Base-by-base conservation (phyloP, 2,329 filamentous ascomycete genomes). In the Trichoderma hamatum region DNA sequence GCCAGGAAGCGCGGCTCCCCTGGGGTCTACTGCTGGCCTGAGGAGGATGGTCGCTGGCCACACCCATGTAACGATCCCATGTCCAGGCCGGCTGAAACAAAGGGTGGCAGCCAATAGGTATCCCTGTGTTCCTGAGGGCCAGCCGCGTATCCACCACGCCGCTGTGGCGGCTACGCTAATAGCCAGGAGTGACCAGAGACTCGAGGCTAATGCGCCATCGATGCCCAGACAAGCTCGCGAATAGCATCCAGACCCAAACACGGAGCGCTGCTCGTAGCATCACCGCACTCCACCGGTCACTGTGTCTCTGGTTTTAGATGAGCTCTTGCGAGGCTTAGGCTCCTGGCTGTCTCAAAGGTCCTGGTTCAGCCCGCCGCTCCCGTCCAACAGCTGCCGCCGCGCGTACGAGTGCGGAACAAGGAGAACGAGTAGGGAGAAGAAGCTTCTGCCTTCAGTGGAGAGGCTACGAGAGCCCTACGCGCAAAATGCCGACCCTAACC, bases 341-440 rank as follows among this genome's bases (percentile, higher is more conserved):
- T 60, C 21, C 46, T 61, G 39, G 28, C 24, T 60, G 65, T 60
- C 43, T 39, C 56, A 67, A 19, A 60, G 14, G 36, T 32, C 10
- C 52, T 14, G 19, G 36, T 43, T 39, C 30, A 34, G 26, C n/a
- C 52, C 28, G 63, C 63, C 46, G 54, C 28, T 39, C 54, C 43
- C 54, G 43, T 32, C 65, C 65, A 67, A 61, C 55, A 36, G 54
- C 28, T 39, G 36, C 63, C 39, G 24, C 26, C 54, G 63, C 63
- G 63, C 54, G 63, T 59, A 66, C 54, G 36, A 66, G 63, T 66
- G 34, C 63, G 63, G 54, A 66, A 66, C 63, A 58, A 54, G 63
- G 52, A 58, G 14, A 39, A 5, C 16, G 36, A 16, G 13, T 16
- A 28, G 30, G 49, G 46, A 54, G 36, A 34, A 14, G n/a, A 58